These are phyloP conservation scores for Alectoria sarmentosa DNA, from an alignment of 495 filamentous ascomycete species.

Conservation along the genomic window DNA sequence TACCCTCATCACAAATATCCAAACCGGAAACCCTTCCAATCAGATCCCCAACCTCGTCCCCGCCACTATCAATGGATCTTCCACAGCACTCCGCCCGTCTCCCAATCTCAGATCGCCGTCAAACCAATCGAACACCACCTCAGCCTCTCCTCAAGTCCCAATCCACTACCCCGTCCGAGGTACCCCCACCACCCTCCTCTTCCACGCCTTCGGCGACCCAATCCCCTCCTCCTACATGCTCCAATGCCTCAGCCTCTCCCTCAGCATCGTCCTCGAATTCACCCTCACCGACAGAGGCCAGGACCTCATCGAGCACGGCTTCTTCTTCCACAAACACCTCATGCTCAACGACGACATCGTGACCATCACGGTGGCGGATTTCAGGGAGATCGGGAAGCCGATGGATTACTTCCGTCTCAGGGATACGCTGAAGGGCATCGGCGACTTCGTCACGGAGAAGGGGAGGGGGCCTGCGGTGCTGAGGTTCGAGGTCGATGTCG, in stretches of 20 bases:
- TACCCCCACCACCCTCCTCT: neutral
- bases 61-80: neutral
- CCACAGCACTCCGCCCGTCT: neutral
- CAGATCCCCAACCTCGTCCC: neutral
- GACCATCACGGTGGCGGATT: neutral
- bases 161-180: neutral
- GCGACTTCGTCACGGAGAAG: neutral
- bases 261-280: neutral
- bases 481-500: neutral
- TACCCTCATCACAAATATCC: neutral
- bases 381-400: neutral
- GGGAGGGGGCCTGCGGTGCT: neutral
- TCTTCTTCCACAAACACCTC: neutral
- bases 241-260: neutral
- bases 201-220: neutral
- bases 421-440: neutral
- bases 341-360: neutral
- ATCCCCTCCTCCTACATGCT: neutral
- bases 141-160: neutral
- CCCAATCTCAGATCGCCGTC: neutral
- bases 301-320: neutral
- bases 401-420: neutral
- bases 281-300: neutral
- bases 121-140: neutral
- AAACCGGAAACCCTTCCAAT: neutral